Base-by-base conservation (phyloP, 345 rosid genomes). In the Dipteronia sinensis region DNA sequence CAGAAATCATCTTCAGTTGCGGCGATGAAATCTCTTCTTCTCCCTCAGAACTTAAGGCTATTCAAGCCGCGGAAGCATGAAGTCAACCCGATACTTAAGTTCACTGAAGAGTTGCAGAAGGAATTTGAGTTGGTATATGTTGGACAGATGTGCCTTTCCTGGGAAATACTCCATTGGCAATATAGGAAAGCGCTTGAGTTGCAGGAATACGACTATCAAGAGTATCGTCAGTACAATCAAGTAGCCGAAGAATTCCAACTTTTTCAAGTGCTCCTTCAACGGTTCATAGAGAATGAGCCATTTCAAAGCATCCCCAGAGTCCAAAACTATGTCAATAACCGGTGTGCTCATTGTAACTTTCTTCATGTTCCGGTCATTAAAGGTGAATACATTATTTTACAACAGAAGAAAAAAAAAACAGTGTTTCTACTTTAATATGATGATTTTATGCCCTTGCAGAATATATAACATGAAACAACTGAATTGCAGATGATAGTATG, bases 81-180 rank as follows among this genome's bases (percentile, higher is more conserved):
- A 67, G 38, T 78, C 13, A 86, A 84, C 17, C 88, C 88, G 1
- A 12, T 59, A 67, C 80, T 63, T 71, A 86, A 86, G 80, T 75
- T 88, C 38, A 73, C 84, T 64, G 88, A 75, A 64, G 90, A 89
- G 7, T 72, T 88, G 75, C 81, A 81, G 0, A 82, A 74, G 74
- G 95, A 92, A 81, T 84, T 94, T 27, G 98, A 96, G 74, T 82
- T 82, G 40, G 97, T 95, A 31, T 96, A 91, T 38, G 91, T 94
- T 38, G 94, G 97, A 67, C 97, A 94, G 19, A 23, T 89, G 65
- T 96, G 98, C 77, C 88, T 94, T 49, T 92, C 97, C 3, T 96
- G 99, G 98, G 97, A 89, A 87, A 94, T 90, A 4, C 95, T 96
- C 73, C 86, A 78, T 67, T 91, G 99, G 94, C 95, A 94, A 71